Base-by-base conservation (phyloP, 2,329 filamentous ascomycete species). In the Sclerotinia subarctica region DNA sequence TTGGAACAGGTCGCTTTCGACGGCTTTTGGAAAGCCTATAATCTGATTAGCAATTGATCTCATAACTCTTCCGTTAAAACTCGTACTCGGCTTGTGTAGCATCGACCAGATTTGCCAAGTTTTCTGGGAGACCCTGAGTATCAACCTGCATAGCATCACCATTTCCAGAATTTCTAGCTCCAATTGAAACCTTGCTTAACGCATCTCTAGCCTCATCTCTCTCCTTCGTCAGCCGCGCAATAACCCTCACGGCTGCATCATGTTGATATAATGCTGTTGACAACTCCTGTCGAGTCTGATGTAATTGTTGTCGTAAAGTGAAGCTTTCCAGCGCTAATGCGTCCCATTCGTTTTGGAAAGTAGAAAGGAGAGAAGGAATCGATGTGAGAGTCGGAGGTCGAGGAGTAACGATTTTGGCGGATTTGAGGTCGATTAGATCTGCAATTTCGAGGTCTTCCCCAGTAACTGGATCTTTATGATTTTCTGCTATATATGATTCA, bases 341-440 rank as follows among this genome's bases (percentile, higher is more conserved):
- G 78, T 99, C 95, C 95, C 95, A 99, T 84, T 99, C 95, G 79
- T 96, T 96, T 79, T 99, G 95, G 79, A 99, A 98, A 51, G 94
- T 91, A 62, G 92, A 91, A 67, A 99, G 90, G 67, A 99, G 87
- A 24, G 95, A 93, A 29, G 95, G 95, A 77, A 99, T 97, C 49
- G 95, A 99, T 66, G 95, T 98, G 75, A 98, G 88, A 46, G 93
- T 94, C 44, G 95, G 94, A 69, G 95, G 94, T 76, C 95, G 88
- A 63, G 95, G 94, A 74, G 91, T 91, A 70, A 97, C 92, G 74
- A 93, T 86, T 80, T 90, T 89, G 74, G 91, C 86, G 69, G 92
- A 88, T 82, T 95, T 93, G 79, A 99, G 85, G 72, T 93, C 89
- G 76, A 99, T 85, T 70, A 99, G 87, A 79, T 99, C 95, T 72